Conservation (phyloP, 768 basidiomycete genomes). For the Tylopilus subfusipes region DNA sequence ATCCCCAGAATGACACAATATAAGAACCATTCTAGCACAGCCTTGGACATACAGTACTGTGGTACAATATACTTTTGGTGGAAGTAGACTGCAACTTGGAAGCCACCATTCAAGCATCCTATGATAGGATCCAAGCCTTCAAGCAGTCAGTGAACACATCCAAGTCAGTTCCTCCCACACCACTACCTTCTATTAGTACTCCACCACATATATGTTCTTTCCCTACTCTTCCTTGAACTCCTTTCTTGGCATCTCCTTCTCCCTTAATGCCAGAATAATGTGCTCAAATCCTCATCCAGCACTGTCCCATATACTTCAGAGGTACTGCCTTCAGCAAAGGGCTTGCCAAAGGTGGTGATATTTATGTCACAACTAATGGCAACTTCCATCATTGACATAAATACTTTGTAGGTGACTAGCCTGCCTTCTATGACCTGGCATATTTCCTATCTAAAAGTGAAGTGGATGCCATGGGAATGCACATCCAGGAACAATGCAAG, state of each 20-base stretch:
- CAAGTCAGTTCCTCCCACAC: no score
- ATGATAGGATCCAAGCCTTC: no score
- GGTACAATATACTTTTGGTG: constrained; percentile 25
- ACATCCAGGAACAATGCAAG: no score
- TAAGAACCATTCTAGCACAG: constrained; percentile 28
- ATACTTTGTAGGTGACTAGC: not conserved
- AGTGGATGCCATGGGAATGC: no score
- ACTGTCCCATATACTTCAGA: not conserved
- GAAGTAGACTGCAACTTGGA: constrained; percentile 9
- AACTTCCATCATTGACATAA: constrained; percentile 6
- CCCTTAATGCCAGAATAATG: not conserved
- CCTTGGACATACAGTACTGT: constrained; percentile 26
- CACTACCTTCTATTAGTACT: no score
- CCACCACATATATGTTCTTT: no score
- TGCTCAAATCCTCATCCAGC: not conserved
- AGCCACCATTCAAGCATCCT: not conserved
- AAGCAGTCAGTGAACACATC: no score
- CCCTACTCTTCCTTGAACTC: no score
- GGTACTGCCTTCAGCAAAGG: not conserved
- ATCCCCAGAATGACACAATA: not conserved
- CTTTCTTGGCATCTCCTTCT: not conserved
- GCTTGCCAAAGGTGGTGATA: not conserved
- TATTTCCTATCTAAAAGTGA: no score
- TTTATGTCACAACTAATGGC: not conserved
- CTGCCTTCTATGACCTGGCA: no score